phyloP scores from a whole-genome alignment of 2,329 filamentous ascomycete genomes.

The Colletotrichum euphorbiae region DNA sequence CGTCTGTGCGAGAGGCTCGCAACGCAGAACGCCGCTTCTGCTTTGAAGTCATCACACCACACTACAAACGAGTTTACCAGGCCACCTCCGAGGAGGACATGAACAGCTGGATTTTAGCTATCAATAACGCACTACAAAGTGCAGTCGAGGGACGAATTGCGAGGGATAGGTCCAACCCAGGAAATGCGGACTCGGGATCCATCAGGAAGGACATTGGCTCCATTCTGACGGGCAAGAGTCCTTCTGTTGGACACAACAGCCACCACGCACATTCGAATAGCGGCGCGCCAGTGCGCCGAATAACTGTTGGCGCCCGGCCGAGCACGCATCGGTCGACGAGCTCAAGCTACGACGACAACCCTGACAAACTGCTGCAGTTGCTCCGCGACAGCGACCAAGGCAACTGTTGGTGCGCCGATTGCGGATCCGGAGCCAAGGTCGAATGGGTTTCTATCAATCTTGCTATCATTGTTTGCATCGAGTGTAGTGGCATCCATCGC shows the following conservation, averaged over 20 bases:
- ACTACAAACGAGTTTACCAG: slow-evolving; percentile 96
- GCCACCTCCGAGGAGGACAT: slow-evolving; percentile 98
- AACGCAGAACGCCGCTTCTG: slow-evolving; percentile 96
- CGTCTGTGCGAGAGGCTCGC: slow-evolving; percentile 93
- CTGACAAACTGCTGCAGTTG: slow-evolving; percentile 86
- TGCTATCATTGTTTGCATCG: slow-evolving; percentile 95
- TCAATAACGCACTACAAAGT: slow-evolving; percentile 97
- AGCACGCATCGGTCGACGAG: slow-evolving; percentile 75
- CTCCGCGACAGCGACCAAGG: slow-evolving; percentile 91
- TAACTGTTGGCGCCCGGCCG: slow-evolving; percentile 90
- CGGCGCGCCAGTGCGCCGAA: slow-evolving; percentile 80
- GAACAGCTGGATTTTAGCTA: slow-evolving; percentile 94
- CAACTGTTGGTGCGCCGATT: slow-evolving; percentile 95
- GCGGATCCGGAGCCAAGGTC: slow-evolving; percentile 89
- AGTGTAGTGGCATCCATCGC: slow-evolving; percentile 97
- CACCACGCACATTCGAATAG: slow-evolving; percentile 59
- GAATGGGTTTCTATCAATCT: slow-evolving; percentile 99
- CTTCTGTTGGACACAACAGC: slow-evolving; percentile 70
- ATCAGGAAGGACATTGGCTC: slow-evolving; percentile 90
- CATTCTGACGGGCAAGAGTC: slow-evolving; percentile 91
- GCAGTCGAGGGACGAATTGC: slow-evolving; percentile 86
- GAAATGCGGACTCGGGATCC: slow-evolving; percentile 63
- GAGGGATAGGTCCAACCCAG: slow-evolving; percentile 61
- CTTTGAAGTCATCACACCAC: slow-evolving; percentile 97
- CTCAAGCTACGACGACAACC: slow-evolving; percentile 82